Conservation (phyloP, 2,329 filamentous ascomycete species). For the Curvularia hawaiiensis region DNA sequence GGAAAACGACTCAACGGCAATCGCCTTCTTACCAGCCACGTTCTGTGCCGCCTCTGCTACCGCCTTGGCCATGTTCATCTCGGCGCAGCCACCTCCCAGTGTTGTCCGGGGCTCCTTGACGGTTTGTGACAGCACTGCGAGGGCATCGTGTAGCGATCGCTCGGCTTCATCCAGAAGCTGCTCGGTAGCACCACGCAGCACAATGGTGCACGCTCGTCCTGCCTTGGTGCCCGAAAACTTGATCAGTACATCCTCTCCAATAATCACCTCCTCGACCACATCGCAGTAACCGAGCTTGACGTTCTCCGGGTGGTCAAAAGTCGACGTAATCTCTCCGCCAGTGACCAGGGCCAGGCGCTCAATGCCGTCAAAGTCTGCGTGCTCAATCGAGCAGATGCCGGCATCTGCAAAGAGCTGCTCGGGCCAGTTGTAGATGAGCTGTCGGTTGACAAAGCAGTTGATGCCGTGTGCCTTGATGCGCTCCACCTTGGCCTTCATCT, state of each 20-base stretch:
- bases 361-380: conserved; percentile 98
- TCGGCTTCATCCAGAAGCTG: conserved; percentile 97
- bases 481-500: conserved; percentile 99
- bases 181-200: conserved; percentile 93
- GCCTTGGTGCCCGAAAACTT: conserved; percentile 96
- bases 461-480: conserved; percentile 98
- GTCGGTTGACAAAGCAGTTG: conserved; percentile 99
- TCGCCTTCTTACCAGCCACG: conserved; percentile 93
- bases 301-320: conserved; percentile 96
- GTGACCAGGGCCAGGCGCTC: conserved; percentile 94
- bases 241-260: conserved; percentile 96
- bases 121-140: conserved; percentile 95
- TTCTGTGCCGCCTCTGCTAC: conserved; percentile 93
- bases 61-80: conserved; percentile 99
- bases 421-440: conserved; percentile 99
- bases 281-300: conserved; percentile 97
- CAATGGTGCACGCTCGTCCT: conserved; percentile 93
- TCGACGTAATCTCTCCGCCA: conserved; percentile 95
- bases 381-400: conserved; percentile 97
- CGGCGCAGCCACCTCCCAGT: conserved; percentile 91
- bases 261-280: conserved; percentile 95
- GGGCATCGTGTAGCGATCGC: conserved; percentile 91
- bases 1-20: conserved; percentile 90
- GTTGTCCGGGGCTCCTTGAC: conserved; percentile 94
- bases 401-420: conserved; percentile 98